Base-by-base conservation (phyloP, 108 stramenopile species). In the Cyclotella sp. region DNA sequence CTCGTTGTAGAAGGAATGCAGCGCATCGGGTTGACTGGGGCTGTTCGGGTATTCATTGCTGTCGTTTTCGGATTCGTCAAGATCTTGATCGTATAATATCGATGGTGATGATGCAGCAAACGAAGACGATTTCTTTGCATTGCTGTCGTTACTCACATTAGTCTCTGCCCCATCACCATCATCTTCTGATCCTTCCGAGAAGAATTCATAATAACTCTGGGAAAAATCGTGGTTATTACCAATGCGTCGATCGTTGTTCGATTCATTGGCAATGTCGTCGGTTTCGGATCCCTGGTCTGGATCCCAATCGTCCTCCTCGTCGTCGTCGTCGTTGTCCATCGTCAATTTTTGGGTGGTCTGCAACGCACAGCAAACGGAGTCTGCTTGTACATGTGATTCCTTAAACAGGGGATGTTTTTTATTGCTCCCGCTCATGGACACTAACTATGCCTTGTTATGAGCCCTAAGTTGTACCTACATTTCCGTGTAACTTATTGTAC, bases 1-100 rank as follows among this genome's bases (percentile, higher is more conserved):
- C 54, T 77, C 68, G 15, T 77, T 44, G 62, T 70, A 77, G 34
- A 70, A 70, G 19, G 68, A 68, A 11, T 63, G 60, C 28, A 77
- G 62, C 11, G 60, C 55, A 51, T 51, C 49, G 49, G 49, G 8
- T 7, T 19, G 6, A 3, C 1, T 51, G 49, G 3, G 34, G 34
- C 34, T 8, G 49, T 51, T 19, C 19, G 16, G 1, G 49, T 51
- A 51, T 8, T 51, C 49, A 8, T 19, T 51, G n/a, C 19, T 19
- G 49, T 51, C 49, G 8, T 51, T 51, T 3, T 51, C 49, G 49
- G 8, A 51, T 1, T 19, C 49, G 8, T 19, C 16, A 8, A 19
- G 1, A 19, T 19, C 3, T 19, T 51, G 49, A 51, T 51, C 49
- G 8, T 7, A 19, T 51, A 19, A 19, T 3, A 51, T 51, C 49